Conservation (phyloP, 257 asterid genomes). For the Pogostemon cablin region DNA sequence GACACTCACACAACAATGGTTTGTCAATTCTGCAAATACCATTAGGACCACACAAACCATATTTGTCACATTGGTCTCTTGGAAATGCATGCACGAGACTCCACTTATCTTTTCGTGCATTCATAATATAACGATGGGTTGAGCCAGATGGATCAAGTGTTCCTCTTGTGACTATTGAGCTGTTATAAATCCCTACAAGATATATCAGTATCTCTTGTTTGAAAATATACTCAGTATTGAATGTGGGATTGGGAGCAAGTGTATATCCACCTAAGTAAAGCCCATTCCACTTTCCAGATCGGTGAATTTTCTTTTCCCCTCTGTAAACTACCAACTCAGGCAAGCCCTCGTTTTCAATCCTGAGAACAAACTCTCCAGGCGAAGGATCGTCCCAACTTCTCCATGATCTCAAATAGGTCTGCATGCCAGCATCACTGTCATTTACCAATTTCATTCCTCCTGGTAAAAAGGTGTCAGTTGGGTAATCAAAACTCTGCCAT, state of each 20-base stretch:
- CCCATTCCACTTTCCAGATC: conserved; percentile 44
- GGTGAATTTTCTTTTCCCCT: not conserved
- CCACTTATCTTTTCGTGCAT: conserved; percentile 23
- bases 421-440: conserved; percentile 1
- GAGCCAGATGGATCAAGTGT: conserved; percentile 6
- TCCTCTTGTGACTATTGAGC: conserved; percentile 13
- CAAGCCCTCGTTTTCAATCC: conserved; percentile 22
- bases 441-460: conserved; percentile 7
- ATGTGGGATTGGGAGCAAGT: not conserved
- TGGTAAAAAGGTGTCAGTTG: not conserved
- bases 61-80: not conserved
- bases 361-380: not conserved
- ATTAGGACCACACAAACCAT: conserved; percentile 1
- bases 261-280: conserved; percentile 24
- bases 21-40: conserved; percentile 20
- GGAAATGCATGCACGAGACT: not conserved
- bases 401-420: conserved; percentile 16
- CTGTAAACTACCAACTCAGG: not conserved
- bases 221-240: not conserved
- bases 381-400: conserved; percentile 15
- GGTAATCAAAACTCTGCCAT: conserved; percentile 47
- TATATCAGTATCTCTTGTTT: not conserved
- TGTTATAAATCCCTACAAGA: not conserved
- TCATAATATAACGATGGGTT: conserved; percentile 6
- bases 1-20: not conserved